Base-by-base conservation (phyloP, 176 grass and related monocot genomes). In the Luzula sylvatica region DNA sequence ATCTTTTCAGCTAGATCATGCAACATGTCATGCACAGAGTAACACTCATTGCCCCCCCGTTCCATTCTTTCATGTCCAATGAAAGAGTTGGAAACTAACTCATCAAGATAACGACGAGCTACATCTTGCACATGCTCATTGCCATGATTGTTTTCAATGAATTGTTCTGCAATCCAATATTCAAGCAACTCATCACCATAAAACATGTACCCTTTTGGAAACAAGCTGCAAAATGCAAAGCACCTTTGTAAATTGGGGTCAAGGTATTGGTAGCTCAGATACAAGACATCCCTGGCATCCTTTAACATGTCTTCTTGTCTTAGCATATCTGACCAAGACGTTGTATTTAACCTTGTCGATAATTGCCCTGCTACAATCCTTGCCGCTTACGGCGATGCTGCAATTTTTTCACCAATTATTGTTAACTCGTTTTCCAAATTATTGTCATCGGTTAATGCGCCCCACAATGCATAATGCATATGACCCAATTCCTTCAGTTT, bases 111-210 rank as follows among this genome's bases (percentile, higher is more conserved):
- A 0, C 7, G 0, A n/a, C 42, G 41, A 6, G 14, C 65, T 2
- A 70, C 7, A 52, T 44, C 8, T 60, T 80, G 62, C 15, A 73
- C 14, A 19, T 79, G 22, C 38, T 38, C n/a, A n/a, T n/a, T n/a
- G n/a, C n/a, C n/a, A n/a, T n/a, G n/a, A n/a, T n/a, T n/a, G n/a
- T n/a, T n/a, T n/a, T n/a, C n/a, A n/a, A n/a, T n/a, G n/a, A n/a
- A n/a, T n/a, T n/a, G n/a, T n/a, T n/a, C n/a, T n/a, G n/a, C n/a
- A n/a, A n/a, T n/a, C n/a, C n/a, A n/a, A n/a, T n/a, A n/a, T n/a
- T n/a, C n/a, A n/a, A n/a, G n/a, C n/a, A n/a, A n/a, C n/a, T n/a
- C n/a, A n/a, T n/a, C n/a, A n/a, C n/a, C n/a, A n/a, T n/a, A n/a
- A n/a, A n/a, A n/a, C n/a, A n/a, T n/a, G n/a, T n/a, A n/a, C n/a